Evolutionary conservation across 2,329 filamentous ascomycete species (phyloP).

Genomic region (Fusarium buharicum): DNA sequence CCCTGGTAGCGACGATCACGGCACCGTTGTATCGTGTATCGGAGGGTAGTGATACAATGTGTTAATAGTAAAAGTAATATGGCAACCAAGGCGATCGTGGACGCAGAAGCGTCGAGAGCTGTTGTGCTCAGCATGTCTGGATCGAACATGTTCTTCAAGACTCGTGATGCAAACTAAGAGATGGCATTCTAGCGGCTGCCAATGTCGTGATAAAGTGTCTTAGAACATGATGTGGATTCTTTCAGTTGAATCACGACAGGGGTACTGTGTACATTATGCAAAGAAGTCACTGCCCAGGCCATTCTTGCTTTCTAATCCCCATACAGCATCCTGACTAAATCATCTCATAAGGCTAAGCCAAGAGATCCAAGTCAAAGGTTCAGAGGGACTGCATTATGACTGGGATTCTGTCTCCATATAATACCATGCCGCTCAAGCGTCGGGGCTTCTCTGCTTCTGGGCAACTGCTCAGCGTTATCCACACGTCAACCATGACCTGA

Average conservation of each 20-base stretch:
- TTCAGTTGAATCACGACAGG: background rate
- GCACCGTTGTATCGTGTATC: slow-evolving; percentile 24
- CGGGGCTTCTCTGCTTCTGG: no score
- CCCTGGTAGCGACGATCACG: slow-evolving; percentile 28
- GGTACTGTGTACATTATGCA: slow-evolving; percentile 9
- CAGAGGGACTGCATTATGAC: background rate
- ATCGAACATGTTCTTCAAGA: slow-evolving; percentile 16
- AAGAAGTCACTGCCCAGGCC: background rate
- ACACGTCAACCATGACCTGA: slow-evolving; percentile 4
- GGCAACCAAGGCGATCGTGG: slow-evolving; percentile 2
- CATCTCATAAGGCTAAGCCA: background rate
- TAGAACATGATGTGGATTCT: background rate
- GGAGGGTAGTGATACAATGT: slow-evolving; percentile 32
- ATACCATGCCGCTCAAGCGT: no score
- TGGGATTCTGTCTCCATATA: slow-evolving; percentile 2
- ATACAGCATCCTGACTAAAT: no score
- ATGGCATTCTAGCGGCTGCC: slow-evolving; percentile 1
- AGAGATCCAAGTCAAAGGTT: background rate
- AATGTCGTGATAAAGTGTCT: background rate
- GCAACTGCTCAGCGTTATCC: background rate
- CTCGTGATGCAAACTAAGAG: slow-evolving; percentile 8
- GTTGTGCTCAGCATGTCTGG: slow-evolving; percentile 10
- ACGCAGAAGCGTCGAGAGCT: background rate
- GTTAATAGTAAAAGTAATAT: slow-evolving; percentile 28
- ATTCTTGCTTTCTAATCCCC: background rate